phyloP scores from a whole-genome alignment of 306 rosid genomes.

The Dryas drummondii region DNA sequence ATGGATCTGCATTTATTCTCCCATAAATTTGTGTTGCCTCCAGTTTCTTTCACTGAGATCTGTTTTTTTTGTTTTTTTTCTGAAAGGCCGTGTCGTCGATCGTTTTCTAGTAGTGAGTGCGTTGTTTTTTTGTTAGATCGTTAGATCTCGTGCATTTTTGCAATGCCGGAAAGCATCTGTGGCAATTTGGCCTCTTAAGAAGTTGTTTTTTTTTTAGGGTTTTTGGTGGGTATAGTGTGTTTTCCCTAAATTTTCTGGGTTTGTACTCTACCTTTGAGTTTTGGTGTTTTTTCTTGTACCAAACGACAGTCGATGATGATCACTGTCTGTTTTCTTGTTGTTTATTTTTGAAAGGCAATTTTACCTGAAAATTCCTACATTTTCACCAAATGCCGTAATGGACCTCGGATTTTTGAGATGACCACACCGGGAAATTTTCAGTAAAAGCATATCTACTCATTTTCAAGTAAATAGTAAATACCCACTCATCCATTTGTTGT shows the following conservation, averaged over 20 bases:
- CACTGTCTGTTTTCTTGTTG: background rate
- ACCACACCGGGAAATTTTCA: background rate
- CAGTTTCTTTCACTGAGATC: background rate
- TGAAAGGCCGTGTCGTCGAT: background rate
- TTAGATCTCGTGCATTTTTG: slow-evolving; percentile 15
- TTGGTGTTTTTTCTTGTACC: background rate
- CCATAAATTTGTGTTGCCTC: background rate
- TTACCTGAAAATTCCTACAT: background rate
- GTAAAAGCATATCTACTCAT: background rate
- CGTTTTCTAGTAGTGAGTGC: background rate
- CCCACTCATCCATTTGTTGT: background rate
- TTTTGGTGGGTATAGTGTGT: background rate
- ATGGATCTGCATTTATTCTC: slow-evolving; percentile 7
- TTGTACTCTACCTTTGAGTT: background rate
- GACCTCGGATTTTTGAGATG: background rate
- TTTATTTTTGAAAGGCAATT: background rate
- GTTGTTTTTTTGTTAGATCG: background rate
- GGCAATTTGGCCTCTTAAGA: background rate
- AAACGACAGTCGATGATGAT: background rate
- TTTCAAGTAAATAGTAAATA: background rate
- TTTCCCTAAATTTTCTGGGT: background rate
- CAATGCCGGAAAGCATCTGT: slow-evolving; percentile 13
- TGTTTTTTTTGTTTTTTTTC: background rate
- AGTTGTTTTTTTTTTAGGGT: slow-evolving; percentile 9
- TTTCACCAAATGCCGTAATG: background rate